phyloP scores from a whole-genome alignment of 768 basidiomycete species.

The Nidula microcarpa region DNA sequence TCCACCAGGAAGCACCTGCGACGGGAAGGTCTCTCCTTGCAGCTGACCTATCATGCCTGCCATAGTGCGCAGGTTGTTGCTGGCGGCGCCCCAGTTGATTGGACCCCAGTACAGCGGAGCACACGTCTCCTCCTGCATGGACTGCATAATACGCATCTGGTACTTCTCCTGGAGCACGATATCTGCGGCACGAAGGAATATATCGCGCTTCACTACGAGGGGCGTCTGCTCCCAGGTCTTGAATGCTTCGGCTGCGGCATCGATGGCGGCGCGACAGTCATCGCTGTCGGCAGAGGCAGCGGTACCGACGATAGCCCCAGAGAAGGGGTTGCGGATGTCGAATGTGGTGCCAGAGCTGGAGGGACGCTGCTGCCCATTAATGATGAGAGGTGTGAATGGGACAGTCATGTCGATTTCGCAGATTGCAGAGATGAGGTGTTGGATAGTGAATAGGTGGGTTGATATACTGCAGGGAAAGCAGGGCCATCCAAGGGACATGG shows the following conservation, averaged over 20 bases:
- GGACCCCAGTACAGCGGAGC: conserved; percentile 21
- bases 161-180: conserved; percentile 40
- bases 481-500: too few relatives aligned
- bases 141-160: conserved; percentile 24
- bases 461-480: too few relatives aligned
- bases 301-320: conserved; percentile 37
- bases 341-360: conserved; percentile 35
- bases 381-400: conserved; percentile 32
- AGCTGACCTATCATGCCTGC: conserved; percentile 32
- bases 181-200: conserved; percentile 47
- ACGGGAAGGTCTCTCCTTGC: conserved; percentile 40
- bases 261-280: conserved; percentile 42
- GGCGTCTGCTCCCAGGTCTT: conserved; percentile 40
- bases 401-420: not conserved
- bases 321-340: conserved; percentile 40
- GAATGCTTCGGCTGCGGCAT: conserved; percentile 43
- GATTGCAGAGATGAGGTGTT: too few relatives aligned
- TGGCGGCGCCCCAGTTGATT: conserved; percentile 19
- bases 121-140: conserved; percentile 35
- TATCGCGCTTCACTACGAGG: conserved; percentile 31
- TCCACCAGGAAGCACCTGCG: conserved; percentile 36
- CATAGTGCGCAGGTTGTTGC: conserved; percentile 21
- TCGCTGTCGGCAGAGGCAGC: conserved; percentile 41
- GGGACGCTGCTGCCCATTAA: conserved; percentile 32
- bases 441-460: too few relatives aligned